These are phyloP conservation scores for Beauveria brongniartii DNA, from an alignment of 2,329 filamentous ascomycete species.

Conservation along the genomic window DNA sequence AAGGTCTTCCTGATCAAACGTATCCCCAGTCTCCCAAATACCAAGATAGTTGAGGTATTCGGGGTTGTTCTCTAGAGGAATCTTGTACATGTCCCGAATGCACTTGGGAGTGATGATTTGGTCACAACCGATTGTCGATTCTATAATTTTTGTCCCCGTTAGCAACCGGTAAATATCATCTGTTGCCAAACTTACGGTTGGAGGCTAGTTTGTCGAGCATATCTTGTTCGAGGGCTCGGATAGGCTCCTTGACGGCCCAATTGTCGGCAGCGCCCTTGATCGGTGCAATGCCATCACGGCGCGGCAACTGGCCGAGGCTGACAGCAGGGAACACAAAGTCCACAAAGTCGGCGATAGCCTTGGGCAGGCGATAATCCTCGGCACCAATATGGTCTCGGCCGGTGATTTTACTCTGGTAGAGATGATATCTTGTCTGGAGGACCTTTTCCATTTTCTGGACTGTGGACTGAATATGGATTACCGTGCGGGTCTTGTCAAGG, in stretches of 20 bases:
- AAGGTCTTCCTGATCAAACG: constrained; percentile 40
- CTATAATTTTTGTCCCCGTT: not conserved
- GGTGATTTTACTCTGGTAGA: constrained; percentile 34
- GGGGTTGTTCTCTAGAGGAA: constrained; percentile 25
- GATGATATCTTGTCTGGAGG: constrained; percentile 43
- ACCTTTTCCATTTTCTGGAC: constrained; percentile 34
- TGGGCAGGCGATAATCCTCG: constrained; percentile 32
- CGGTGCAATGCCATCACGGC: not conserved
- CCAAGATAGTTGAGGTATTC: constrained; percentile 36
- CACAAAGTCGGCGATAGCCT: constrained; percentile 26
- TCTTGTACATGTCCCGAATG: constrained; percentile 38
- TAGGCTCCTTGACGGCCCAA: constrained; percentile 6
- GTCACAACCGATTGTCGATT: constrained; percentile 31
- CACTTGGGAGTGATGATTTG: constrained; percentile 50
- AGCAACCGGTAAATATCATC: not conserved
- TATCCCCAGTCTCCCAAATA: constrained; percentile 45
- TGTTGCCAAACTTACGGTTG: not conserved
- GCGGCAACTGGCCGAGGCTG: constrained; percentile 23
- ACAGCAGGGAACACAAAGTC: constrained; percentile 33
- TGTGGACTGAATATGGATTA: constrained; percentile 18
- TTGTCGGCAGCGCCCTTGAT: not conserved
- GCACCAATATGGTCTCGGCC: constrained; percentile 29
- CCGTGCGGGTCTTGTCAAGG: constrained; percentile 42
- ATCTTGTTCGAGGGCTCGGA: not conserved
- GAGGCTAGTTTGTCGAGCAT: constrained; percentile 1